Conservation (phyloP, 108 stramenopile species). For the Stephanodiscus minutulus region DNA sequence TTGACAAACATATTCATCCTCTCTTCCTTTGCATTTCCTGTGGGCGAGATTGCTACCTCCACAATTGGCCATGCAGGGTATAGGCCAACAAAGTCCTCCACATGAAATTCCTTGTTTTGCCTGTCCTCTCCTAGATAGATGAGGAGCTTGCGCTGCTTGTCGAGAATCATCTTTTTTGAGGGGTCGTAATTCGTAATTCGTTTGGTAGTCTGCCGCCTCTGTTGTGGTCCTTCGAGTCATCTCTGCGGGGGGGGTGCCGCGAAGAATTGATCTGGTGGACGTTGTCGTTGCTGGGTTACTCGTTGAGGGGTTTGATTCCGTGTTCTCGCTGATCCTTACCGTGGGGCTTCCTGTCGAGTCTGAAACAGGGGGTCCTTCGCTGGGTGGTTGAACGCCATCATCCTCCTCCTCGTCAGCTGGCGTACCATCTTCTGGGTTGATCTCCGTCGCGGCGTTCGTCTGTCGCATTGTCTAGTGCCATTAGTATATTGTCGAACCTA, state of each 20-base stretch:
- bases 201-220: not conserved
- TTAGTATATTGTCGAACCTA: not conserved
- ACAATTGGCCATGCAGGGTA: conserved; percentile 5
- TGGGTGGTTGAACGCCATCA: not conserved
- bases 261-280: not conserved
- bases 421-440: not conserved
- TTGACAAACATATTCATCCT: conserved; percentile 4
- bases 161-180: not conserved
- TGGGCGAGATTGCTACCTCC: not conserved
- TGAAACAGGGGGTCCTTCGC: too few species aligned
- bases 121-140: too few species aligned
- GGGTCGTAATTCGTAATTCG: not conserved
- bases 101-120: too few species aligned
- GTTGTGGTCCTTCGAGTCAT: not conserved
- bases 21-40: not conserved
- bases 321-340: not conserved
- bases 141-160: too few species aligned
- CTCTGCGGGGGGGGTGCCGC: not conserved
- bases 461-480: not conserved
- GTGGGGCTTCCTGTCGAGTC: not conserved
- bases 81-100: not conserved
- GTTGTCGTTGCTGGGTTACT: not conserved
- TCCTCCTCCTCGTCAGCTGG: not conserved
- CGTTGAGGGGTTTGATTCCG: not conserved
- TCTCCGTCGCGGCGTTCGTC: not conserved